Evolutionary conservation across 495 filamentous ascomycete species (phyloP), one percentile per base, ranked within the genome.

Genomic region (Clohesyomyces aquaticus): DNA sequence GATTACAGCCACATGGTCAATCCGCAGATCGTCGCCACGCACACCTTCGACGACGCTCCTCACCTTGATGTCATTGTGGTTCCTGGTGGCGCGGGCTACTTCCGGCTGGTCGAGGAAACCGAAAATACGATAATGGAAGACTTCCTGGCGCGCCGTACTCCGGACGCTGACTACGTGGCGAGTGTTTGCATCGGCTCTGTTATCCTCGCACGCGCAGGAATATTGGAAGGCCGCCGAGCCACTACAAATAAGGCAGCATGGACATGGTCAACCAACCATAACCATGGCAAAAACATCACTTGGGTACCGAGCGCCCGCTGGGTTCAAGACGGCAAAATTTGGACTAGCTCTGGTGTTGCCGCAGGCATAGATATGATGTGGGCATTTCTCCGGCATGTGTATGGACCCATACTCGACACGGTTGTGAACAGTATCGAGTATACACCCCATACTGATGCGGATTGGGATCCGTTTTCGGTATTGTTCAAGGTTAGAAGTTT

Each of bases 341-440:
- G 64, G 64, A 67, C 50, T 0, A 62, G 58, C 28, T 62, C 58
- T 10, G 64, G 64, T 11, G 64, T 67, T 29, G 2, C 58, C 2
- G 64, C 64, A 0, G 64, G 64, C 10, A 52, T 61, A 4, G 64
- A 67, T 53, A 62, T 67, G 64, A 67, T 50, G 51, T 61, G 51
- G 50, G 58, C 58, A 19, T 50, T 38, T 3, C 1, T 62, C 43
- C 51, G 22, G n/a, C n/a, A n/a, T n/a, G n/a, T n/a, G n/a, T n/a
- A n/a, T n/a, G n/a, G n/a, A n/a, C n/a, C n/a, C n/a, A n/a, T n/a
- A n/a, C n/a, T n/a, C n/a, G n/a, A n/a, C n/a, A n/a, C n/a, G n/a
- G n/a, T n/a, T n/a, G n/a, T n/a, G n/a, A n/a, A n/a, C n/a, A n/a
- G n/a, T n/a, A n/a, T n/a, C n/a, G n/a, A n/a, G n/a, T n/a, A n/a